Percentiles rank a stretch among this genome's conserved stretches.
phyloP scores from a whole-genome alignment of 2,329 filamentous ascomycete species.

The Monosporascus sp. region DNA sequence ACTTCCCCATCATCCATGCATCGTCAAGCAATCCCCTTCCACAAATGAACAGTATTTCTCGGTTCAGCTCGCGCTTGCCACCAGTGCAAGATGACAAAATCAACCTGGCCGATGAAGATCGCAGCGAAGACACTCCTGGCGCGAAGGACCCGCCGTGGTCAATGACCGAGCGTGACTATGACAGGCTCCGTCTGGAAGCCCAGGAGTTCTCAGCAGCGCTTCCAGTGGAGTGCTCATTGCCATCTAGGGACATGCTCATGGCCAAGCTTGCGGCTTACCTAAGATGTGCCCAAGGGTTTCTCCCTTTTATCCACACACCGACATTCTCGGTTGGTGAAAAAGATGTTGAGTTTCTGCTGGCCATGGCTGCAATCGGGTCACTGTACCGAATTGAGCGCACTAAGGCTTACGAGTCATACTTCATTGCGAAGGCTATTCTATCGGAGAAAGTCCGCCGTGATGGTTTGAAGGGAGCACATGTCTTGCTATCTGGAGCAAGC shows the following conservation, averaged over 20 bases:
- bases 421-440: constrained; percentile 50
- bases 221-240: constrained; percentile 40
- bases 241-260: constrained; percentile 41
- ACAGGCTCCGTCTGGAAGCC: constrained; percentile 7
- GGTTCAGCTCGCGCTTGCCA: constrained; percentile 9
- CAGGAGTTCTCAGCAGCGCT: constrained; percentile 27
- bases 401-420: constrained; percentile 51
- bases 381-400: constrained; percentile 44
- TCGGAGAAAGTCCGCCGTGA: constrained; percentile 44
- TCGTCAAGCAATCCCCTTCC: neutral
- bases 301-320: constrained; percentile 46
- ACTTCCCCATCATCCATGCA: neutral
- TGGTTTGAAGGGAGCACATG: constrained; percentile 35
- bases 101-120: neutral
- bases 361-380: constrained; percentile 44
- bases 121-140: neutral
- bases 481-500: constrained; percentile 3
- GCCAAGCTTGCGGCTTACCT: constrained; percentile 47
- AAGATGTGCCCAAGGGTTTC: constrained; percentile 43
- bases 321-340: constrained; percentile 39
- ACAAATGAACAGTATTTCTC: constrained; percentile 2
- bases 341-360: constrained; percentile 43
- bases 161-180: constrained; percentile 7
- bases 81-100: constrained; percentile 5
- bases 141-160: constrained; percentile 10